These are phyloP conservation scores for Tilletia walkeri DNA, from an alignment of 1,284 basidiomycete genomes.

Conservation along the genomic window DNA sequence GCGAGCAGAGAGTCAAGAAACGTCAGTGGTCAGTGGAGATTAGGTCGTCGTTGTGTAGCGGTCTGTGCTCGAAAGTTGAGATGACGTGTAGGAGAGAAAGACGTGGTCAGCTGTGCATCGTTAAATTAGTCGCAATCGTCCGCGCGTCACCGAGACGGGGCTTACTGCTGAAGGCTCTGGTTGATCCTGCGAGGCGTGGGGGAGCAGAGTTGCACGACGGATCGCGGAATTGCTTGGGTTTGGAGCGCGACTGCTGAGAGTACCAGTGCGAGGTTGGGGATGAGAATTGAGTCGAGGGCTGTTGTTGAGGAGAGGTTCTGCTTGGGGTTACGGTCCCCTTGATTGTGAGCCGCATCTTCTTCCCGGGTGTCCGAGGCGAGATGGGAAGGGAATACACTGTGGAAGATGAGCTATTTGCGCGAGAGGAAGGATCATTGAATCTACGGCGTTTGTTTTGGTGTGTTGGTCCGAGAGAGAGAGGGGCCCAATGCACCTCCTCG, in stretches of 20 bases:
- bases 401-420: no score
- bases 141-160: not conserved
- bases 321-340: constrained; percentile 45
- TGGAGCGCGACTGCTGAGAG: constrained; percentile 17
- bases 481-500: no score
- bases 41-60: no score
- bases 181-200: constrained; percentile 7
- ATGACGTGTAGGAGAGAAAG: not conserved
- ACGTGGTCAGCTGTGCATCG: no score
- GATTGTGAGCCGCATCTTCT: constrained; percentile 25
- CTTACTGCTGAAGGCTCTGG: not conserved
- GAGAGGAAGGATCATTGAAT: no score
- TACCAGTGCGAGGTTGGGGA: not conserved
- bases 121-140: not conserved
- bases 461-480: no score
- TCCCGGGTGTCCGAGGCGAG: not conserved
- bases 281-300: not conserved
- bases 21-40: no score
- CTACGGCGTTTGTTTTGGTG: no score
- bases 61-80: not conserved
- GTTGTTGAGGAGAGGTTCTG: constrained; percentile 27
- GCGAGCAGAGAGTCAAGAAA: no score
- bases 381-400: no score
- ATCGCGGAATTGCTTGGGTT: constrained; percentile 20
- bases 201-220: constrained; percentile 19